A percentile compares a stretch with the other conserved stretches of the same genome.
Conservation (phyloP, 805 yeast genomes). For the Metschnikowia drakensbergensis region DNA sequence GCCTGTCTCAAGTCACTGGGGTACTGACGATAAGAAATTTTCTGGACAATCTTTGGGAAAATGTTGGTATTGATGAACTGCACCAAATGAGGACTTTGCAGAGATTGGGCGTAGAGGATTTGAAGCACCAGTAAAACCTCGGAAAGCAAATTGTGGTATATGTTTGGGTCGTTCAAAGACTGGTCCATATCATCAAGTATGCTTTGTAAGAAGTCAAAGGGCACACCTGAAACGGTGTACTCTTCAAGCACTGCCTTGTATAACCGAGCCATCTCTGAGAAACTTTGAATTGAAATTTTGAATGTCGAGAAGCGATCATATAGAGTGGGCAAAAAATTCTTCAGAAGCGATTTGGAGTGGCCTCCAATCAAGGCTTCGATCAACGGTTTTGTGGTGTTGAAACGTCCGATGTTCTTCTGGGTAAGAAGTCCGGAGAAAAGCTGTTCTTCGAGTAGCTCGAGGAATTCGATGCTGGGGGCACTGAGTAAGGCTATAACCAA, state of each 20-base stretch:
- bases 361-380: constrained; percentile 27
- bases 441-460: constrained; percentile 26
- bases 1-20: constrained; percentile 30
- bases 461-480: constrained; percentile 39
- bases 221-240: constrained; percentile 15
- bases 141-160: constrained; percentile 25
- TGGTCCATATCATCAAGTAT: constrained; percentile 24
- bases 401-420: constrained; percentile 18
- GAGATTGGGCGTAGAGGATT: constrained; percentile 15
- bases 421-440: constrained; percentile 25
- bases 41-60: constrained; percentile 16
- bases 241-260: constrained; percentile 24
- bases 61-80: constrained; percentile 12
- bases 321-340: constrained; percentile 17
- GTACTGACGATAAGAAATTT: constrained; percentile 20
- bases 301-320: constrained; percentile 18
- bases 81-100: background rate
- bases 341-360: constrained; percentile 15
- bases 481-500: background rate
- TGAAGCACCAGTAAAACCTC: constrained; percentile 27
- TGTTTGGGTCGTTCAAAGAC: constrained; percentile 24
- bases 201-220: constrained; percentile 17
- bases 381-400: constrained; percentile 24
- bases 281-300: constrained; percentile 20
- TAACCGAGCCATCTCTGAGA: constrained; percentile 27